phyloP scores from a whole-genome alignment of 2,329 filamentous ascomycete species.

The Verticillium isaacii region DNA sequence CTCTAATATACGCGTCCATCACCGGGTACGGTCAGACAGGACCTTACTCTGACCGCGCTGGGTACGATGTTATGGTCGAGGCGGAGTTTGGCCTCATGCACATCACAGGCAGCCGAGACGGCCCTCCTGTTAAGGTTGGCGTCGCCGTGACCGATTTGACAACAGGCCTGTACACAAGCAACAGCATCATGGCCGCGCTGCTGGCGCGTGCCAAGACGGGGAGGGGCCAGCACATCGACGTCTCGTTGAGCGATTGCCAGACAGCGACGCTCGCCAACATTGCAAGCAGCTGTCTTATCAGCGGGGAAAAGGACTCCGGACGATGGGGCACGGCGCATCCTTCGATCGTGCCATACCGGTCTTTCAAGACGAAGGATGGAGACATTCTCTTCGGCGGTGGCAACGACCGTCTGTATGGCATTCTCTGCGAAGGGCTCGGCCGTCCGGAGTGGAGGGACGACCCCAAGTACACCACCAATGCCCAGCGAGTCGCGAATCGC shows the following conservation, averaged over 20 bases:
- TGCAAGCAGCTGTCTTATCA: slow-evolving; percentile 85
- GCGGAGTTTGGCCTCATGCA: slow-evolving; percentile 98
- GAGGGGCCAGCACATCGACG: slow-evolving; percentile 87
- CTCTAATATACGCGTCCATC: slow-evolving; percentile 89
- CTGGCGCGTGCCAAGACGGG: slow-evolving; percentile 70
- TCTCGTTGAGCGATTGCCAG: slow-evolving; percentile 88
- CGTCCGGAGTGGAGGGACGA: slow-evolving; percentile 57
- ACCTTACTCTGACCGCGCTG: slow-evolving; percentile 79
- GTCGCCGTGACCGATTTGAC: slow-evolving; percentile 96
- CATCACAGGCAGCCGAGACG: slow-evolving; percentile 85
- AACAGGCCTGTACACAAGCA: slow-evolving; percentile 90
- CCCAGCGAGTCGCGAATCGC: slow-evolving; percentile 64
- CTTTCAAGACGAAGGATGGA: slow-evolving; percentile 71
- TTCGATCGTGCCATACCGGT: slow-evolving; percentile 94
- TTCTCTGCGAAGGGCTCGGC: slow-evolving; percentile 57
- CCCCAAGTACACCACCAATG: slow-evolving; percentile 55
- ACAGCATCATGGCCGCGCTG: slow-evolving; percentile 90
- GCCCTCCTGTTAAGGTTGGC: slow-evolving; percentile 92
- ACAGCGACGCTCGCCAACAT: slow-evolving; percentile 94
- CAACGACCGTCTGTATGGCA: slow-evolving; percentile 65
- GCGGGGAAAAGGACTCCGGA: slow-evolving; percentile 79
- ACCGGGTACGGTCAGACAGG: slow-evolving; percentile 97
- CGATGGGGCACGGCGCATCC: slow-evolving; percentile 97
- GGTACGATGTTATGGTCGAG: slow-evolving; percentile 99
- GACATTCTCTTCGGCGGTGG: slow-evolving; percentile 66